Evolutionary conservation across 2,329 filamentous ascomycete genomes (phyloP), one percentile per base, ranked within the genome.

Genomic region (Alternaria brassicicola): DNA sequence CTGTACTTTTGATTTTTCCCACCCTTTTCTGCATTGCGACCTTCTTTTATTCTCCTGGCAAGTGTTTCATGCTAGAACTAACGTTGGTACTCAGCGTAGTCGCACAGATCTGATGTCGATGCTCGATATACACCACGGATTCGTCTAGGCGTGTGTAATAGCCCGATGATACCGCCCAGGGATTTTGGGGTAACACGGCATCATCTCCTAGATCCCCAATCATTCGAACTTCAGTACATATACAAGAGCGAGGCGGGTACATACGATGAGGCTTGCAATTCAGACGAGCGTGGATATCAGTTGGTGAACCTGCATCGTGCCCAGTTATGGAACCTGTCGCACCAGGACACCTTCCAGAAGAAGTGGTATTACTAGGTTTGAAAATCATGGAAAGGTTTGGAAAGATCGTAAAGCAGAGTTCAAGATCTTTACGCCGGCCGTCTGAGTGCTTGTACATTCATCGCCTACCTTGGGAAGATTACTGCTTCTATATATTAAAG

Each of bases 101-200:
- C 13, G 6, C 9, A 43, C 41, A 21, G 8, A 33, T 12, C 46
- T 46, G 39, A 5, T 53, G 25, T 23, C 6, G 10, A n/a, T 30
- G 36, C 19, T 26, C 46, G 21, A 51, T 19, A 12, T 50, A 19
- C 25, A 61, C 30, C 6, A 41, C 21, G 13, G 36, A 31, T 5
- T 39, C 46, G 30, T 62, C 42, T 0, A 42, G 13, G 19, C 59
- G 47, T 6, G 19, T 43, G 41, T 62, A 62, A 25, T 9, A 15
- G 12, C 59, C 59, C 6, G 46, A 23, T 15, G 55, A 12, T 2
- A 55, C 35, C 17, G 51, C 19, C 59, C 59, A 62, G 4, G 55
- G 59, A 25, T n/a, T 62, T 10, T 55, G 41, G 1, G 59, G 55
- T 5, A 61, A 26, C 9, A 28, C 15, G 4, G 1, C 6, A 43